Percentiles rank a stretch among this genome's conserved stretches.
These are phyloP conservation scores for Alternaria triticina DNA, from an alignment of 2,329 filamentous ascomycete genomes.

Conservation along the genomic window DNA sequence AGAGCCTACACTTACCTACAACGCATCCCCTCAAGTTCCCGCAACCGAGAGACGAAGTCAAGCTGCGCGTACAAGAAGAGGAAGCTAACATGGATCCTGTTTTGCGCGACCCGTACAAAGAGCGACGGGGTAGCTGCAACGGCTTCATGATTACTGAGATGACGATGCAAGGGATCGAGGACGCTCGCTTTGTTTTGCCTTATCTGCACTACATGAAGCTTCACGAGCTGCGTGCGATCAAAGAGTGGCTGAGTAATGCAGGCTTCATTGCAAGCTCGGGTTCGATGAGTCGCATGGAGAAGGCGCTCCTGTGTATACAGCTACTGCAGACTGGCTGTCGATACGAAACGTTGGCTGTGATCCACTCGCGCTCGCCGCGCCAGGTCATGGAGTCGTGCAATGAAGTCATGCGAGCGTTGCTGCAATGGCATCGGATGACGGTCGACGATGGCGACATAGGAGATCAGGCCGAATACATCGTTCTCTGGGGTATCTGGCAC, in stretches of 20 bases:
- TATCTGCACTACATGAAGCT: conserved; percentile 32
- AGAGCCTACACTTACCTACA: not conserved
- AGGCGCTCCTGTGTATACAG: conserved; percentile 35
- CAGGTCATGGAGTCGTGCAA: conserved; percentile 29
- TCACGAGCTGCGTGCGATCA: conserved; percentile 32
- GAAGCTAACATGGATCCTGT: conserved; percentile 8
- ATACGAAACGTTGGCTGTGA: conserved; percentile 35
- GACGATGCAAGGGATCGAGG: conserved; percentile 26
- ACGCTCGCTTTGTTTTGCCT: conserved; percentile 24
- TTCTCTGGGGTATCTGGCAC: conserved; percentile 28
- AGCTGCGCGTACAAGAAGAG: conserved; percentile 22
- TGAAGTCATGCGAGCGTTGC: conserved; percentile 33
- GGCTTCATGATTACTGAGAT: conserved; percentile 23
- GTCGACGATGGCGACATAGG: conserved; percentile 10
- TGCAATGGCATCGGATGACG: conserved; percentile 33
- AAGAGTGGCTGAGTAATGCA: conserved; percentile 24
- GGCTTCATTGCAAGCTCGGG: conserved; percentile 19
- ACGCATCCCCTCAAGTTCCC: conserved; percentile 7
- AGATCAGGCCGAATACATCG: conserved; percentile 14
- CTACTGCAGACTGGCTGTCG: conserved; percentile 33
- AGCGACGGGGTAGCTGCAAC: conserved; percentile 26
- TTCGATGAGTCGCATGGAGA: conserved; percentile 33
- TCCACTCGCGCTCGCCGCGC: conserved; percentile 37
- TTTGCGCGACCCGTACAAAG: conserved; percentile 22
- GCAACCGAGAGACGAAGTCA: conserved; percentile 17